Base-by-base conservation (phyloP, 2,329 filamentous ascomycete species). In the Neonectria hederae region DNA sequence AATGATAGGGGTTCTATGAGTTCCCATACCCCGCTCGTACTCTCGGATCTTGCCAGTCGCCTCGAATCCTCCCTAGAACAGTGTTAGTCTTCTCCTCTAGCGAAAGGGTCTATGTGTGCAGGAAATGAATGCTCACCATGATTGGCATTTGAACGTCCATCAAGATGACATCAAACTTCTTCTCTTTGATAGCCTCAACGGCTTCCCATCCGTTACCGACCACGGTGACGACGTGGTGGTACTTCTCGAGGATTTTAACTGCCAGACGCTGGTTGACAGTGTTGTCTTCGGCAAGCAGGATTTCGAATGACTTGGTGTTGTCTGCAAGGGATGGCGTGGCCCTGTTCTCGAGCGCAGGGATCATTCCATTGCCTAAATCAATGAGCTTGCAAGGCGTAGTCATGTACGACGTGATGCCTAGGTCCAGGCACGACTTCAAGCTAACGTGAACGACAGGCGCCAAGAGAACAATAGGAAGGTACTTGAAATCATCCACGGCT, bases 141-240 rank as follows among this genome's bases (percentile, higher is more conserved):
- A 98, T 92, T n/a, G 96, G 96, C 96, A 99, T 99, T 78, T 98
- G 96, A 19, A 99, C 96, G 76, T 99, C 96, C 96, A 99, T 99
- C 53, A 99, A 86, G 69, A 99, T 96, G 66, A 97, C 93, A 78
- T 99, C 96, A 77, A 97, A 99, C 76, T 93, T 91, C 81, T 92
- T 95, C 77, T 90, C 89, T 84, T 97, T 94, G 72, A 97, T 90
- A n/a, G 92, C 90, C 76, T 97, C 92, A 14, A 98, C 89, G 1
- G 96, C 96, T 76, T 98, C 95, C 69, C 94, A 87, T 65, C 96
- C 96, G 76, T 99, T 99, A 73, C 94, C 93, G 46, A 97, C 96
- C 24, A 99, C 96, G 1, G 92, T 95, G 24, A 97, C 93, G 26
- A 90, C 90, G 76, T 97, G 93, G 76, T 97, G 94, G 79, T 97